Base-by-base conservation (phyloP, 2,329 filamentous ascomycete species). In the Monilinia aucupariae region DNA sequence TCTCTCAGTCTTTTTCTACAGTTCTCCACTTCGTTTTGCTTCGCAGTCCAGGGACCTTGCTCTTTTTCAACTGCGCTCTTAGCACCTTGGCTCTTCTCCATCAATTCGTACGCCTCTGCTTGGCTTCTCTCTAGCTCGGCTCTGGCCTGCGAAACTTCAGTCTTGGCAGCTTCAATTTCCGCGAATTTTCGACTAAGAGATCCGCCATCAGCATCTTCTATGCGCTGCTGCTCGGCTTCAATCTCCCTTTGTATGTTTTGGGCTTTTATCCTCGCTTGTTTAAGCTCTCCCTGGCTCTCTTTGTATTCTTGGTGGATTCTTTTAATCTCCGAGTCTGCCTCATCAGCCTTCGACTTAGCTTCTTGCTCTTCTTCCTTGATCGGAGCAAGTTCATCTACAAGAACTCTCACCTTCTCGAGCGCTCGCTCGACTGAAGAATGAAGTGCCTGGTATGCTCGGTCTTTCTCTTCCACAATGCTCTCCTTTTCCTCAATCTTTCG, bases 141-240 rank as follows among this genome's bases (percentile, higher is more conserved):
- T 63, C 75, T 76, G 5, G 84, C 80, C 41, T 79, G 75, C 37
- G 77, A 73, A 7, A 79, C 77, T 53, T 75, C 75, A 30, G 79
- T 72, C 69, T 85, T 83, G 15, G 85, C 85, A 22, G 83, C 77
- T 27, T 85, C 79, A 4, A 89, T 78, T 69, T 87, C 81, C 22
- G 78, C 76, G 43, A 84, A 75, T 70, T 86, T 90, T 66, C 81
- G 78, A 10, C 83, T 79, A 70, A 89, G 85, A 30, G 83, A 84
- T 32, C 88, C 89, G 45, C 91, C 90, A 68, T 89, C 87, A 2
- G 85, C 82, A 51, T 85, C 82, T 50, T 84, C 81, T 9, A 96
- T 80, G 4, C 87, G 85, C 54, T 77, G 74, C 68, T 83, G 78
- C 72, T 90, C 87, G 4, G 80, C 78, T 3, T 72, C 70, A 56